Evolutionary conservation across 495 filamentous ascomycete genomes (phyloP), one percentile per base, ranked within the genome.

Genomic region (Penicillium lagena): DNA sequence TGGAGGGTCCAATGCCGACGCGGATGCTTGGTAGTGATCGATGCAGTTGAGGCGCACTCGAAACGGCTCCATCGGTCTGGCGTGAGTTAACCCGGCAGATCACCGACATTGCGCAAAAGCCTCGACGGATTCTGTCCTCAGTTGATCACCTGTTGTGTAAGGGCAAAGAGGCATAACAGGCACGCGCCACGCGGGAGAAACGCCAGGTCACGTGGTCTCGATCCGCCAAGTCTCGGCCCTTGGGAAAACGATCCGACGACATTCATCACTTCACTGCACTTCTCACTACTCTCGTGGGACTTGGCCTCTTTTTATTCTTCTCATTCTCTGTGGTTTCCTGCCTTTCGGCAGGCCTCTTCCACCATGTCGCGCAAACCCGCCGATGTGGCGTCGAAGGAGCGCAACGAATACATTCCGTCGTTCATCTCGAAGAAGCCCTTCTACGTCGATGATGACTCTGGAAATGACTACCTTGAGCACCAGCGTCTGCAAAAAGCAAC

Each of bases 401-500:
- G 85, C 64, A 98, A 98, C 79, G 90, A 96, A 69, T 98, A 98
- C 76, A 98, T 98, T 64, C 93, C 93, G 9, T 78, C 88, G 40
- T 98, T 95, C 77, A 98, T 98, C 75, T 87, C 90, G 54, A 95
- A 95, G 64, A 93, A 95, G 50, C 93, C 93, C 13, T 98, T 98
- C 70, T 98, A 97, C 71, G 78, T 93, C 58, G 83, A 85, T 61
- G 86, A 94, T 48, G 84, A 89, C 37, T 80, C 86, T 40, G 73
- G 85, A 43, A 81, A 77, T 48, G 93, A 98, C 54, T 97, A 96
- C 56, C 88, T 98, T 39, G 88, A 96, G 67, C 93, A 98, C 79
- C 93, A 98, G 56, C 90, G 93, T 62, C 76, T 94, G 9, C 86
- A 90, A 39, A 84, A 85, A 51, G 66, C 71, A 46, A 53, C 59